A percentile compares a stretch with the other conserved stretches of the same genome.
phyloP scores from a whole-genome alignment of 768 basidiomycete species.

The Chalciporus chontae region DNA sequence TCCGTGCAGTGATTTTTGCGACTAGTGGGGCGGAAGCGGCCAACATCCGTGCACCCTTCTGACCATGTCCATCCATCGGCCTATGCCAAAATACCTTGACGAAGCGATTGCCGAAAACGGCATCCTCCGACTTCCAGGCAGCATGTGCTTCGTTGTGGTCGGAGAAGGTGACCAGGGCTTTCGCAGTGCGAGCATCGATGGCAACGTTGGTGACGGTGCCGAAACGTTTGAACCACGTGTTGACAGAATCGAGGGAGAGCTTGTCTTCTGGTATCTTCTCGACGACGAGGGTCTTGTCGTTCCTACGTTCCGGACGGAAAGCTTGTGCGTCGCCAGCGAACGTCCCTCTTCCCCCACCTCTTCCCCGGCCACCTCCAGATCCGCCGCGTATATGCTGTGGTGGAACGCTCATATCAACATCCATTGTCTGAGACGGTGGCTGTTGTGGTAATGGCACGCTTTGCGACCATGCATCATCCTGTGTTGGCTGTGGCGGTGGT shows the following conservation, averaged over 20 bases:
- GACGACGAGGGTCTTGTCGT: slow-evolving; percentile 82
- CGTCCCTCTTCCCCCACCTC: slow-evolving; percentile 50
- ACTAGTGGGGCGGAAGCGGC: slow-evolving; percentile 79
- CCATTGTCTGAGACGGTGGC: slow-evolving; percentile 19
- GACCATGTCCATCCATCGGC: slow-evolving; percentile 89
- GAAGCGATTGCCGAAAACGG: slow-evolving; percentile 92
- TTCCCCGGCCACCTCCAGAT: slow-evolving; percentile 40
- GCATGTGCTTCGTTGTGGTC: slow-evolving; percentile 79
- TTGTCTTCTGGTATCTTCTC: slow-evolving; percentile 91
- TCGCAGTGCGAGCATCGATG: slow-evolving; percentile 67
- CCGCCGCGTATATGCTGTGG: slow-evolving; percentile 18
- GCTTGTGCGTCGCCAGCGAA: slow-evolving; percentile 63
- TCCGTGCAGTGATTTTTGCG: slow-evolving; percentile 51
- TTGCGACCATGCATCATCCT: slow-evolving; percentile 26
- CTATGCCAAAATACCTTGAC: slow-evolving; percentile 96
- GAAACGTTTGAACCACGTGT: slow-evolving; percentile 88
- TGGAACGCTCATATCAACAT: slow-evolving; percentile 33
- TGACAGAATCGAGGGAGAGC: slow-evolving; percentile 72
- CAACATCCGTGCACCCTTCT: slow-evolving; percentile 69
- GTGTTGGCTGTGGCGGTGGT: slow-evolving; percentile 2
- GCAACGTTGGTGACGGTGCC: slow-evolving; percentile 92
- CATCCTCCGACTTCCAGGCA: slow-evolving; percentile 92
- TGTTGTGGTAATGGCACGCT: slow-evolving; percentile 8
- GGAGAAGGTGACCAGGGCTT: slow-evolving; percentile 86
- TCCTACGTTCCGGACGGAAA: slow-evolving; percentile 64